Evolutionary conservation across 768 basidiomycete genomes (phyloP), one percentile per base, ranked within the genome.

Genomic region (Naematelia aurantialba): DNA sequence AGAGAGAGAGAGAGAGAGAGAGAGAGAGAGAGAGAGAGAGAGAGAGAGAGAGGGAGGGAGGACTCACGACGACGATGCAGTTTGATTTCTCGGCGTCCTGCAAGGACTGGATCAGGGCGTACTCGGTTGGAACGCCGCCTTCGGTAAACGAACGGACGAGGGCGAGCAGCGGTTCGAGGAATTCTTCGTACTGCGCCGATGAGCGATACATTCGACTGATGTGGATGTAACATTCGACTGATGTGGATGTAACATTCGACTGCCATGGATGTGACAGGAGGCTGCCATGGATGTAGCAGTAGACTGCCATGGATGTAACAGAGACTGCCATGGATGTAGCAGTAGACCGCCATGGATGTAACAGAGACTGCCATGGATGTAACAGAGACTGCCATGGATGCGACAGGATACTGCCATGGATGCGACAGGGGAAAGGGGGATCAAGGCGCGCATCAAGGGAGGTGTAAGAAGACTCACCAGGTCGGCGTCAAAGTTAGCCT

Each of bases 401-500:
- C 8, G 21, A 14, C n/a, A 47, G 52, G 12, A 19, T 25, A 31
- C 19, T 44, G 53, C 47, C 12, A 44, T 12, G 19, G 42, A 44
- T 12, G 42, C 12, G 42, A 19, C 12, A 44, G 42, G 42, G 19
- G 12, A 44, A 44, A 44, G 19, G 42, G 42, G 42, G 25, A 47
- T 8, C n/a, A 26, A 19, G 21, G 25, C 11, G 46, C 25, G 11
- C 21, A 19, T 21, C 19, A 47, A 21, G 46, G 46, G 46, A 21
- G 21, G 19, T 8, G 8, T 11, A 47, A 44, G 1, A 17, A 21
- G n/a, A 50, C 88, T 63, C 81, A 89, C 78, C 25, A 89, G 85
- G 45, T 86, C 77, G 31, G 78, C 75, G 59, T 89, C 82, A 69
- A 90, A 89, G 0, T 84, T 85, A 5, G 81, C 85, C 0, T 64